Conservation (phyloP, 345 rosid species). For the Populus simonii region DNA sequence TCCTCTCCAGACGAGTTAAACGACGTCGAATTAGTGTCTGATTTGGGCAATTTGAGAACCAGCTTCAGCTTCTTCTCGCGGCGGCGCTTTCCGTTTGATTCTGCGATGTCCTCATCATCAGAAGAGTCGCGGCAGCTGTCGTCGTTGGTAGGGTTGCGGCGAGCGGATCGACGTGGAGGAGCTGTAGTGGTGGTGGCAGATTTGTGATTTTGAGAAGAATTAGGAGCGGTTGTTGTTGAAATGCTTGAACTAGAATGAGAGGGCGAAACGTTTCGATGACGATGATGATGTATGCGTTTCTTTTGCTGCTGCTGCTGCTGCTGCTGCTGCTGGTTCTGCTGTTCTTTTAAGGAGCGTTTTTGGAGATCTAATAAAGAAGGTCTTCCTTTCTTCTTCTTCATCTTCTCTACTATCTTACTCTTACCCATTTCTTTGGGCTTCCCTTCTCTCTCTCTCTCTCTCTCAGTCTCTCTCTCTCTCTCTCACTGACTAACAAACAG, state of each 20-base stretch:
- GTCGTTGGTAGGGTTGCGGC: constrained; percentile 27
- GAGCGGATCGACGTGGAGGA: constrained; percentile 51
- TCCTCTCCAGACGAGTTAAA: constrained; percentile 27
- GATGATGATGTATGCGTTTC: not conserved
- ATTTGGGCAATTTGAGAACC: constrained; percentile 20
- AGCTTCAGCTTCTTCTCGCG: constrained; percentile 23
- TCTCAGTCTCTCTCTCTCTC: not conserved
- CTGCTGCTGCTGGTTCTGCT: constrained; percentile 2
- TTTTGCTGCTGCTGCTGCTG: not conserved
- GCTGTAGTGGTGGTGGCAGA: constrained; percentile 28
- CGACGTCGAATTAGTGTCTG: constrained; percentile 21
- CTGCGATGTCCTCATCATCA: constrained; percentile 1
- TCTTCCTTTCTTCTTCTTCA: constrained; percentile 30
- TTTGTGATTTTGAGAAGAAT: constrained; percentile 33
- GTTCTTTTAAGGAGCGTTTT: constrained; percentile 15
- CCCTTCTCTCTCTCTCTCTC: constrained; percentile 18
- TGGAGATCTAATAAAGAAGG: constrained; percentile 28
- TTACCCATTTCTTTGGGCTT: not conserved
- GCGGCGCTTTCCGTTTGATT: constrained; percentile 7
- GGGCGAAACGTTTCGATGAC: constrained; percentile 1
- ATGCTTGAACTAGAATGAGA: constrained; percentile 1
- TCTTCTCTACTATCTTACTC: constrained; percentile 16
- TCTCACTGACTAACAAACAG: constrained; percentile 25
- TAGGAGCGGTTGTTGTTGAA: constrained; percentile 18
- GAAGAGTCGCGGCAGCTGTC: not conserved